Conservation (phyloP, 2,329 filamentous ascomycete species). For the Fusarium mundagurra region DNA sequence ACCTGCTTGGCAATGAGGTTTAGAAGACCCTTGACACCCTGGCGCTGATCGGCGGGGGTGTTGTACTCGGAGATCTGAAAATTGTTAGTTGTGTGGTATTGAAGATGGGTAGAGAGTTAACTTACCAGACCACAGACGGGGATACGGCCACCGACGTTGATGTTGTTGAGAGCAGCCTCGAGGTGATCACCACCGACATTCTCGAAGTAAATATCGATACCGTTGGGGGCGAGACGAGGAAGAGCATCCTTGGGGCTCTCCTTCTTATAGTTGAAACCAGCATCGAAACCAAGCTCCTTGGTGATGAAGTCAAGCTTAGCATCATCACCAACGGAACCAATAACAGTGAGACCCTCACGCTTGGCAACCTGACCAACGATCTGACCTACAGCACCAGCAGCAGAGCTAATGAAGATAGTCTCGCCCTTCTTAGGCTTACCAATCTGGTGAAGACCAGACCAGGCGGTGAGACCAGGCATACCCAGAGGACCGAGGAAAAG, state of each 20-base stretch:
- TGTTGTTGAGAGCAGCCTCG: constrained; percentile 54
- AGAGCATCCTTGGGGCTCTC: constrained; percentile 76
- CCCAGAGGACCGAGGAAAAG: constrained; percentile 77
- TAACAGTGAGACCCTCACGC: constrained; percentile 79
- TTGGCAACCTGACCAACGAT: constrained; percentile 86
- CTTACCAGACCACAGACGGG: constrained; percentile 70
- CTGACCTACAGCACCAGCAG: constrained; percentile 84
- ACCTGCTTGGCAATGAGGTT: constrained; percentile 74
- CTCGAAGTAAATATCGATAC: constrained; percentile 75
- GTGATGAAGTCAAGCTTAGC: constrained; percentile 77
- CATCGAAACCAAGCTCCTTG: constrained; percentile 62
- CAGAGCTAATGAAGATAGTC: constrained; percentile 84
- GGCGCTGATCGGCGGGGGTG: constrained; percentile 59
- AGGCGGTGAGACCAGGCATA: constrained; percentile 72
- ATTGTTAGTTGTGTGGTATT: not conserved
- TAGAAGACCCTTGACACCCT: constrained; percentile 74
- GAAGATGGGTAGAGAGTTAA: not conserved
- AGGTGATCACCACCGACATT: constrained; percentile 65
- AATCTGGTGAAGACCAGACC: constrained; percentile 73
- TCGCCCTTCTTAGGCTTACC: constrained; percentile 72
- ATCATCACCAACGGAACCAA: constrained; percentile 82
- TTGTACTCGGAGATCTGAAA: constrained; percentile 72
- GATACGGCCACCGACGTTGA: constrained; percentile 74
- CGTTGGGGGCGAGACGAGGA: constrained; percentile 75
- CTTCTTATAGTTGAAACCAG: constrained; percentile 89